Percentiles rank a stretch among this genome's conserved stretches.
These are phyloP conservation scores for Trichoderma asperellum DNA, from an alignment of 2,329 filamentous ascomycete species.

Conservation along the genomic window DNA sequence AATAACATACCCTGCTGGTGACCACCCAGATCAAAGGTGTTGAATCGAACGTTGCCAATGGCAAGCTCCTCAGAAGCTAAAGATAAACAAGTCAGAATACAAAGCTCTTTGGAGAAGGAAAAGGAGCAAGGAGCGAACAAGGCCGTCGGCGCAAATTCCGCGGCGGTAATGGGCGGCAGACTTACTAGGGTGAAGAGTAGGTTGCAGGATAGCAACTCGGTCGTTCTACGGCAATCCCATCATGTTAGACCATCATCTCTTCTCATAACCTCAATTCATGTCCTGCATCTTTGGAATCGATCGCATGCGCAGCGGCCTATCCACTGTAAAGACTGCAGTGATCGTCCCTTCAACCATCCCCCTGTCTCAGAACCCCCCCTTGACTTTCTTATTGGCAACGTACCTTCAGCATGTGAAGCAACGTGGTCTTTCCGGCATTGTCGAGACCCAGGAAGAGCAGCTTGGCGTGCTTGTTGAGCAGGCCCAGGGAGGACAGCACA, in stretches of 20 bases:
- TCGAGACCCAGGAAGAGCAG: conserved; percentile 90
- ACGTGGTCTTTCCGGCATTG: conserved; percentile 92
- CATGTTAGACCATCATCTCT: conserved; percentile 34
- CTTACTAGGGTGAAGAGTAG: conserved; percentile 88
- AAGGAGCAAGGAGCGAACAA: not conserved
- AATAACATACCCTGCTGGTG: conserved; percentile 77
- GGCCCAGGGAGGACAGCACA: conserved; percentile 81
- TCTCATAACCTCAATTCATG: not conserved
- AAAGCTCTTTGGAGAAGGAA: not conserved
- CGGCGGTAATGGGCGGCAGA: conserved; percentile 33
- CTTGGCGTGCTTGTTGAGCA: conserved; percentile 96
- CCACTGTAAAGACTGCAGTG: not conserved
- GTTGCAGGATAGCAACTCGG: conserved; percentile 86
- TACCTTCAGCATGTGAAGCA: conserved; percentile 95
- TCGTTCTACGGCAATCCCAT: conserved; percentile 69
- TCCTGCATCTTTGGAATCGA: not conserved
- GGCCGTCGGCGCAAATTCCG: not conserved
- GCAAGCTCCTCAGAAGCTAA: conserved; percentile 86
- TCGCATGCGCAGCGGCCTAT: not conserved
- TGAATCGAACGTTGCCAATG: conserved; percentile 92
- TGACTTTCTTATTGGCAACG: conserved; percentile 37
- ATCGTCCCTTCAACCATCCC: not conserved
- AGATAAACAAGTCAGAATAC: conserved; percentile 29
- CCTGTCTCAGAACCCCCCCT: not conserved
- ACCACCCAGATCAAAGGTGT: conserved; percentile 90